A percentile compares a stretch with the other conserved stretches of the same genome.
These are phyloP conservation scores for Salvia hispanica DNA, from an alignment of 257 asterid species.

Conservation along the genomic window DNA sequence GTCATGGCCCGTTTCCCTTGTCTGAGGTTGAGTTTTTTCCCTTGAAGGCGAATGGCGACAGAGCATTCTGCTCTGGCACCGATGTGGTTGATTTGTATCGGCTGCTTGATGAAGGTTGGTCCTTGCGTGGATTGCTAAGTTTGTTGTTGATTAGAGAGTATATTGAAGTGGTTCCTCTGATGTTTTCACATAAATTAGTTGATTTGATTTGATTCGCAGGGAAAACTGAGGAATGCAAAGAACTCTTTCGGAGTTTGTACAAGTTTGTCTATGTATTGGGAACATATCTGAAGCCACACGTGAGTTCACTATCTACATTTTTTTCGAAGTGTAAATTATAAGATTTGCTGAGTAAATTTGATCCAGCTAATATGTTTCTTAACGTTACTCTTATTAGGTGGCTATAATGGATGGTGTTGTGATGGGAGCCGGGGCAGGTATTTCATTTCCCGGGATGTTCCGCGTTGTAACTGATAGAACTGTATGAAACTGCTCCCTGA, in stretches of 20 bases:
- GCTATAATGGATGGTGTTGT: conserved; percentile 90
- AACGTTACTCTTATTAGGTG: conserved; percentile 53
- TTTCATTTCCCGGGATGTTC: conserved; percentile 96
- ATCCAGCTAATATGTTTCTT: conserved; percentile 14
- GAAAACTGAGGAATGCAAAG: conserved; percentile 73
- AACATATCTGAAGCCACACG: conserved; percentile 95
- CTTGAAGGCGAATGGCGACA: conserved; percentile 72
- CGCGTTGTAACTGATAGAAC: conserved; percentile 95
- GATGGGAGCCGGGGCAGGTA: conserved; percentile 97
- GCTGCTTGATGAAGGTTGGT: conserved; percentile 77
- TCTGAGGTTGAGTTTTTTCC: conserved; percentile 31
- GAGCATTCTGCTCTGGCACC: conserved; percentile 86
- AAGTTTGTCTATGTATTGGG: conserved; percentile 88
- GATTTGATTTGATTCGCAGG: conserved; percentile 54
- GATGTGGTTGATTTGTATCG: conserved; percentile 65
- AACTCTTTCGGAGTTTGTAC: conserved; percentile 67
- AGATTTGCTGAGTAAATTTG: neutral
- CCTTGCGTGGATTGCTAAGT: conserved; percentile 2
- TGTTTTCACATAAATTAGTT: conserved; percentile 19
- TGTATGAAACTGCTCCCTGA: conserved; percentile 63
- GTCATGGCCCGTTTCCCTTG: neutral
- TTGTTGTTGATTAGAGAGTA: neutral
- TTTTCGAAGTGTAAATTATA: conserved; percentile 7
- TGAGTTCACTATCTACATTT: conserved; percentile 45
- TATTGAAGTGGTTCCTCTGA: conserved; percentile 13